phyloP scores from a whole-genome alignment of 495 filamentous ascomycete genomes.

The Glutinoglossum americanum region DNA sequence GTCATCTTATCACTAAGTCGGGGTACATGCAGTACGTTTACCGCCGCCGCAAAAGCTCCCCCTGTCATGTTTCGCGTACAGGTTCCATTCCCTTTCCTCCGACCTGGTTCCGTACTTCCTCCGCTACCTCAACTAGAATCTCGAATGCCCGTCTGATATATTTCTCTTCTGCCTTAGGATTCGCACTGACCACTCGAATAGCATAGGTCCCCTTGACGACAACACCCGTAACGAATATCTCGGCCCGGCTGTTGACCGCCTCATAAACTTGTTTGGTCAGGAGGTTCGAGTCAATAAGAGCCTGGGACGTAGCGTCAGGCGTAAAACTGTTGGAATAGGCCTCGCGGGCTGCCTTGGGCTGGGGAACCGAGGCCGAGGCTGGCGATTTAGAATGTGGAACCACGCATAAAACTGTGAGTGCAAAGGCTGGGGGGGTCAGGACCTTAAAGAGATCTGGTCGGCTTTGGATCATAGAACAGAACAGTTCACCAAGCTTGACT shows the following conservation, averaged over 20 bases:
- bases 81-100: neutral
- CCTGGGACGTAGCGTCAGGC: slow-evolving; percentile 12
- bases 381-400: slow-evolving; percentile 10
- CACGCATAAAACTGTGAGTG: slow-evolving; percentile 55
- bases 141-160: slow-evolving; percentile 56
- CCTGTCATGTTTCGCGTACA: too few species aligned
- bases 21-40: too few species aligned
- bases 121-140: slow-evolving; percentile 46
- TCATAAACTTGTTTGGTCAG: slow-evolving; percentile 66
- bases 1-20: too few species aligned
- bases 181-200: slow-evolving; percentile 63
- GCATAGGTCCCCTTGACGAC: slow-evolving; percentile 55
- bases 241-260: slow-evolving; percentile 45
- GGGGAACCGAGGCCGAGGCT: neutral
- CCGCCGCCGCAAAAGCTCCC: too few species aligned
- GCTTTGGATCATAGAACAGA: slow-evolving; percentile 31
- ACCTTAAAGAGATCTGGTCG: slow-evolving; percentile 61
- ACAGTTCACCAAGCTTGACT: slow-evolving; percentile 45
- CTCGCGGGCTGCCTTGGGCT: neutral
- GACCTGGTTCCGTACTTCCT: slow-evolving; percentile 24
- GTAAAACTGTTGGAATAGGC: slow-evolving; percentile 11
- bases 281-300: slow-evolving; percentile 29
- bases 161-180: slow-evolving; percentile 43
- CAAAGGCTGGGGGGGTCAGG: slow-evolving; percentile 53
- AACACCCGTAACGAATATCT: slow-evolving; percentile 69